phyloP scores from a whole-genome alignment of 2,329 filamentous ascomycete species.

The Ascochyta clinopodiicola region DNA sequence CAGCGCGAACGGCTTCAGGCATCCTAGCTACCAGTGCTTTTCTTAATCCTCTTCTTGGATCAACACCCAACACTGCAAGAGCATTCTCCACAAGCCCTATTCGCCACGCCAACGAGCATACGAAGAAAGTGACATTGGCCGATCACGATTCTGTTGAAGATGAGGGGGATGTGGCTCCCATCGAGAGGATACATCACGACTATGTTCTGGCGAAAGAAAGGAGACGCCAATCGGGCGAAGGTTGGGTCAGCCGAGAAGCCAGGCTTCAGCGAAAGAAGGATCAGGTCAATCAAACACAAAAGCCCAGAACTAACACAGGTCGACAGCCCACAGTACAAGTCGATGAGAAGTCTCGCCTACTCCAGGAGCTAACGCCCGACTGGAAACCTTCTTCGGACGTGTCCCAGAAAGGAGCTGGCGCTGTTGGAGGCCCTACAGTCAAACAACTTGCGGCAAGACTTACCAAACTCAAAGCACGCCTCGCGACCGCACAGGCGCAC shows the following conservation, averaged over 20 bases:
- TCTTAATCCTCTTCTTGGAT: conserved; percentile 6
- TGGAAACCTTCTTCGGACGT: not conserved
- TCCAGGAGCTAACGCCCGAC: not conserved
- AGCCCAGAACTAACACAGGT: not conserved
- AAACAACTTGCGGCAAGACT: not conserved
- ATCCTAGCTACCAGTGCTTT: conserved; percentile 2
- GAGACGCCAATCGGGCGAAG: not conserved
- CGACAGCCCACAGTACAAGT: not conserved
- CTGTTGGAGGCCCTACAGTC: not conserved
- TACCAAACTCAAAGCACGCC: not conserved
- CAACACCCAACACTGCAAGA: not conserved
- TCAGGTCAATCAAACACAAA: not conserved
- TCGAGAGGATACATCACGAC: not conserved
- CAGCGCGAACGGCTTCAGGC: not conserved
- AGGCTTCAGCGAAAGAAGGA: not conserved
- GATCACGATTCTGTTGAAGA: not conserved
- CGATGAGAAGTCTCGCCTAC: not conserved
- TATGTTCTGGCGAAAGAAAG: not conserved
- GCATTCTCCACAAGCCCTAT: conserved; percentile 13
- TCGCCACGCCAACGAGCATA: not conserved
- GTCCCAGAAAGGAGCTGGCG: not conserved
- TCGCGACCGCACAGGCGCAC: not conserved
- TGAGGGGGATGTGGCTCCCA: not conserved
- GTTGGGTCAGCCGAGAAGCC: not conserved
- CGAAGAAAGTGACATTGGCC: not conserved